Base-by-base conservation (phyloP, 257 asterid genomes). In the Solanum chilense region DNA sequence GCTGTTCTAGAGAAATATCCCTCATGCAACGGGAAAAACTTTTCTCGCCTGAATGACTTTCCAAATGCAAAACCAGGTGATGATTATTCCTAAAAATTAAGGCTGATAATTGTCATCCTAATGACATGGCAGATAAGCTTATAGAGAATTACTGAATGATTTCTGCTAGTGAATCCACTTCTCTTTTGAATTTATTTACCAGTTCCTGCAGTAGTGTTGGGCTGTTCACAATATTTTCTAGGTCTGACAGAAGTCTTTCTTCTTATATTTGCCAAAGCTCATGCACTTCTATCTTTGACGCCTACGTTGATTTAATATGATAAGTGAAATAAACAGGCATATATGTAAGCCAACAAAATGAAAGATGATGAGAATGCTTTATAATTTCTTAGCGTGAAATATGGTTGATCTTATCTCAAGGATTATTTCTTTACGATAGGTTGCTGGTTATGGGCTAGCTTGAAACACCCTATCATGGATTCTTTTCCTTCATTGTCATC, bases 51-150 rank as follows among this genome's bases (percentile, higher is more conserved):
- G 88, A 93, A 94, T 90, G 89, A 91, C 92, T 95, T 95, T 88
- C 99, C 98, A 9, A 88, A 93, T 91, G 98, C 98, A 87, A 97
- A 94, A 89, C 96, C 95, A 89, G 98, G 99, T 96, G 42, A 29
- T 37, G 58, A 21, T 81, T 87, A 60, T 85, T 82, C 87, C 87
- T 13, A 44, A 77, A 44, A 3, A 76, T 42, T 23, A 76, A n/a
- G 60, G n/a, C 60, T 42, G 33, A 83, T 56, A 75, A 35, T 35
- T 76, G 56, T 42, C 14, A 13, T 77, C 83, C 52, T 49, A 77
- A 14, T 77, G 39, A 41, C 13, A 77, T 77, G n/a, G n/a, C 14
- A 25, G 25, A 77, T 42, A 44, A 77, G 83, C 39, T 44, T 60
- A n/a, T 77, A 42, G 83, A 42, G 31, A 77, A 77, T 77, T n/a